Base-by-base conservation (phyloP, 306 rosid genomes). In the Medicago lupulina region DNA sequence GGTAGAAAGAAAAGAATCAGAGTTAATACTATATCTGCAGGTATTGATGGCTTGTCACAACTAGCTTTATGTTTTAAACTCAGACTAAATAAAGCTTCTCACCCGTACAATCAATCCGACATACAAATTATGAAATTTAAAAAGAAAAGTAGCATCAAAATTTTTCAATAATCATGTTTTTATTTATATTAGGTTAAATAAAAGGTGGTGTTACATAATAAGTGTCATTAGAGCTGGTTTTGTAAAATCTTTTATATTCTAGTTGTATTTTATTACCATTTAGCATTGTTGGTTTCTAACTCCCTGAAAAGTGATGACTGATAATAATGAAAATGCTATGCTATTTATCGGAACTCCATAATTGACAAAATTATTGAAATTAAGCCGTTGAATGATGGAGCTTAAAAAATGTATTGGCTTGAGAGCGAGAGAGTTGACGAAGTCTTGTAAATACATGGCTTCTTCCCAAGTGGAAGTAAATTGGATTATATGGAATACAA, bases 21-120 rank as follows among this genome's bases (percentile, higher is more conserved):
- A 82, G 97, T 93, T 78, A 93, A 93, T 83, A 82, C 94, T 3
- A 93, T 93, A 76, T 93, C 98, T 46, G 98, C 97, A 1, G 97
- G 98, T 93, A 87, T 64, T 2, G 12, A 57, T 38, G 63, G 39
- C 19, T 46, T 63, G 4, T 21, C 73, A 25, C 40, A 34, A 34
- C 38, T 34, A 0, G 38, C 38, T 34, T 34, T 34, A 34, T 34
- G 0, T 34, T 34, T 34, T 34, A 34, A 34, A 34, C 5, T 34
- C 38, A 34, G 7, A 34, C 38, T 34, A 34, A 4, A 34, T 34
- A 34, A 34, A 34, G 6, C 38, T 34, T 34, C 38, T 34, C 38
- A 34, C 38, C 1, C 1, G 38, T 34, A 5, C 38, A 34, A 34
- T 34, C 38, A 6, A 34, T 34, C 1, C 38, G 7, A 34, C 7